Conservation (phyloP, 768 basidiomycete species). For the Kwoniella bestiolae region DNA sequence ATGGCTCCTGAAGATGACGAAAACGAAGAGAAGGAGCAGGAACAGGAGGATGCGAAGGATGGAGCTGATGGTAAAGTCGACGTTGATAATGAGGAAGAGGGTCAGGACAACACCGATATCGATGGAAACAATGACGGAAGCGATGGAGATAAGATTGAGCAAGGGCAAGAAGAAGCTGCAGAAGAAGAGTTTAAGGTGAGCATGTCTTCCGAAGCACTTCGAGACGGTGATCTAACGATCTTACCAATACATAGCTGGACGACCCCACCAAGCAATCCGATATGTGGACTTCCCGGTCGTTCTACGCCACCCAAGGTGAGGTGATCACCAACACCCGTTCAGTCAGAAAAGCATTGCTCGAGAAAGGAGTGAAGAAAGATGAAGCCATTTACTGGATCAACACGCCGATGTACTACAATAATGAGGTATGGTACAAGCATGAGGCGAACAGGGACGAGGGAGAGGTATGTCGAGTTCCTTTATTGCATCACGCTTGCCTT, state of each 20-base stretch:
- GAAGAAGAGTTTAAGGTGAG: neutral
- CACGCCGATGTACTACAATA: neutral
- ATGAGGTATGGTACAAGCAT: neutral
- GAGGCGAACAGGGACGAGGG: neutral
- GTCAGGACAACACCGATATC: too few relatives aligned
- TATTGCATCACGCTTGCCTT: too few relatives aligned
- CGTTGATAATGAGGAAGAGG: too few relatives aligned
- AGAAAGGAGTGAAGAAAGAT: neutral
- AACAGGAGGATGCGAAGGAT: neutral
- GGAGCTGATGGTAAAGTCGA: conserved; percentile 3
- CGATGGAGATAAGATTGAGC: too few relatives aligned
- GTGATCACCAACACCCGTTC: neutral
- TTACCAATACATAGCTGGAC: neutral
- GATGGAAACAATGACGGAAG: too few relatives aligned
- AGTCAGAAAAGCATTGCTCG: neutral
- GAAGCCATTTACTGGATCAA: neutral
- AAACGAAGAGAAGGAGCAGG: neutral
- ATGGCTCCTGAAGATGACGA: neutral
- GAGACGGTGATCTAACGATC: too few relatives aligned
- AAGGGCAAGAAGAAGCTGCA: neutral
- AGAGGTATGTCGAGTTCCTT: neutral
- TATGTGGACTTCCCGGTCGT: neutral
- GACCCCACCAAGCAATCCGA: neutral
- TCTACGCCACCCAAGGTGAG: neutral
- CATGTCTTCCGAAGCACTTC: too few relatives aligned